Conservation (phyloP, 176 grass and related monocot genomes). For the Sorghum bicolor region DNA sequence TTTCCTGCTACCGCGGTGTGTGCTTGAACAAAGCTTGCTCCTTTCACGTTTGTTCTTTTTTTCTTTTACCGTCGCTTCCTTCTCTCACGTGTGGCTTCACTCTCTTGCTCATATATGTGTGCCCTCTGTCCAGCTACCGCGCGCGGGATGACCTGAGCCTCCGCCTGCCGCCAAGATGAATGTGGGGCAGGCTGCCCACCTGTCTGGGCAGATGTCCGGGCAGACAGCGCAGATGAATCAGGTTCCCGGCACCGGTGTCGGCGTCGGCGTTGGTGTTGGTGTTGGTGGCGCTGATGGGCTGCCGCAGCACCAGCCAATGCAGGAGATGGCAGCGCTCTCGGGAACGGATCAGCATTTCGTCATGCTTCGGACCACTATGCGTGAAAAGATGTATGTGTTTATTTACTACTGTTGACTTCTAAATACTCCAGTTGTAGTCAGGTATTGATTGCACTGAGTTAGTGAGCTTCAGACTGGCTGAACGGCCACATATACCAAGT, state of each 20-base stretch:
- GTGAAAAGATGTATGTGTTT: slow-evolving; percentile 56
- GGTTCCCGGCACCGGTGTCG: slow-evolving; percentile 7
- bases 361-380: slow-evolving; percentile 35
- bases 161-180: slow-evolving; percentile 39
- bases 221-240: slow-evolving; percentile 54
- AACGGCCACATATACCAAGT: not conserved
- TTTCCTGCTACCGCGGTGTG: not conserved
- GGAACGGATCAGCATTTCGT: slow-evolving; percentile 44
- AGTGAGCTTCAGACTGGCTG: not conserved
- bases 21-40: not conserved
- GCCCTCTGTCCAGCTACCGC: not conserved
- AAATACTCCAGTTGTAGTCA: not conserved
- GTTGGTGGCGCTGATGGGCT: slow-evolving; percentile 22
- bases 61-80: not conserved
- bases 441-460: slow-evolving; percentile 21
- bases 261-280: not conserved
- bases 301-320: slow-evolving; percentile 53
- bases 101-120: not conserved
- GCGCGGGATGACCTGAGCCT: slow-evolving; percentile 28
- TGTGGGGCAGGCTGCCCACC: slow-evolving; percentile 61
- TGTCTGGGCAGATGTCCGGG: slow-evolving; percentile 59
- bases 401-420: not conserved
- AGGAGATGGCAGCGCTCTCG: slow-evolving; percentile 19
- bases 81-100: not conserved
- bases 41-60: not conserved